Conservation (phyloP, 73 alveolate genomes). For the Tetrahymena thermophila region DNA sequence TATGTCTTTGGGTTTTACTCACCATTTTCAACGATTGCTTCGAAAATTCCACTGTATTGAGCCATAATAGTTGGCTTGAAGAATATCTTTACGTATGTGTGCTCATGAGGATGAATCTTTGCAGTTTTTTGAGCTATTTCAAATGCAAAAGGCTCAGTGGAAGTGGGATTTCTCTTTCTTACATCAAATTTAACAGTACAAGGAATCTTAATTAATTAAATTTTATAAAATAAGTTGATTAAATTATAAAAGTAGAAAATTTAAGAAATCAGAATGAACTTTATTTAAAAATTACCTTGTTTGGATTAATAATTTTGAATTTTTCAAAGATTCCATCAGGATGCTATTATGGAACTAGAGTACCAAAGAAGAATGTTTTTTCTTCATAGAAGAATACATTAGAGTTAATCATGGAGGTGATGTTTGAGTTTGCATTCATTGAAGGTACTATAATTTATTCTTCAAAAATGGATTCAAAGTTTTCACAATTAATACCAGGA, state of each 20-base stretch:
- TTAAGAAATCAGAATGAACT: not conserved
- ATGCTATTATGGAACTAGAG: slow-evolving; percentile 89
- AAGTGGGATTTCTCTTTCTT: slow-evolving; percentile 89
- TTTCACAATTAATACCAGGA: slow-evolving; percentile 96
- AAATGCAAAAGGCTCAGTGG: slow-evolving; percentile 97
- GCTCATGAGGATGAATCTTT: slow-evolving; percentile 91
- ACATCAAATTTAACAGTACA: slow-evolving; percentile 51
- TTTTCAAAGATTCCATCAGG: slow-evolving; percentile 97
- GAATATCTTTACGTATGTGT: slow-evolving; percentile 89
- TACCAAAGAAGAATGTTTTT: slow-evolving; percentile 96
- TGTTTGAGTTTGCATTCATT: slow-evolving; percentile 76
- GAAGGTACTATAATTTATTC: slow-evolving; percentile 95
- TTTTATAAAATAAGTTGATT: not conserved
- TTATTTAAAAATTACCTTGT: slow-evolving; percentile 42
- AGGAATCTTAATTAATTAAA: slow-evolving; percentile 47
- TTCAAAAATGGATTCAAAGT: slow-evolving; percentile 93
- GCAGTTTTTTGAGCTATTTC: slow-evolving; percentile 82
- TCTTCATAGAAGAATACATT: slow-evolving; percentile 89
- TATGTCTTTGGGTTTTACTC: slow-evolving; percentile 87
- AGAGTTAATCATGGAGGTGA: slow-evolving; percentile 81
- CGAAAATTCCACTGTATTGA: slow-evolving; percentile 95
- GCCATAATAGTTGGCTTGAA: slow-evolving; percentile 93
- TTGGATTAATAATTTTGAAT: slow-evolving; percentile 94
- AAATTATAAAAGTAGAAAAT: not conserved
- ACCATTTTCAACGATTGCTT: slow-evolving; percentile 95